A percentile compares a stretch with the other conserved stretches of the same genome.
phyloP scores from a whole-genome alignment of 2,329 filamentous ascomycete species.

The Pestalotiopsis sp. region DNA sequence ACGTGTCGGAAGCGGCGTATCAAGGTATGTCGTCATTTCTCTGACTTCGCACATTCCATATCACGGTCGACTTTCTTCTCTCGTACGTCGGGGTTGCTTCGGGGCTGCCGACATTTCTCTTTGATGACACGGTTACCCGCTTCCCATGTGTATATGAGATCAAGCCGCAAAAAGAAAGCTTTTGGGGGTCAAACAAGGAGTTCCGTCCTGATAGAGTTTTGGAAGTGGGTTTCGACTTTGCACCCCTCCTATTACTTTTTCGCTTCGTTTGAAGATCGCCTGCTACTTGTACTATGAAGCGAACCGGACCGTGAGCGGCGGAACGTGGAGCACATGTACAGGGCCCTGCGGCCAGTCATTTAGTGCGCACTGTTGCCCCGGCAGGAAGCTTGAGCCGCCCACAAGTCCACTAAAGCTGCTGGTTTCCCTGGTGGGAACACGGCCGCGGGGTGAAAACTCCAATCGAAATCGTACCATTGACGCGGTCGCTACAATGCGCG shows the following conservation, averaged over 20 bases:
- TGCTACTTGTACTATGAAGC: conserved; percentile 38
- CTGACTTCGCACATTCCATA: conserved; percentile 14
- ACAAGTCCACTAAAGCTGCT: no score
- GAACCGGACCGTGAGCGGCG: conserved; percentile 22
- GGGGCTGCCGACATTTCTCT: not conserved
- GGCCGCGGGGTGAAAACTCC: no score
- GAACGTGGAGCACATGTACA: not conserved
- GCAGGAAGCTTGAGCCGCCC: no score
- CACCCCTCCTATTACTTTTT: not conserved
- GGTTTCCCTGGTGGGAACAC: no score
- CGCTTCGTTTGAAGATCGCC: conserved; percentile 36
- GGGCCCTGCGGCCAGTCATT: not conserved
- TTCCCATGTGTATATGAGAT: not conserved
- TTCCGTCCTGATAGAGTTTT: conserved; percentile 44
- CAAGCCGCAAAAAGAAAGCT: not conserved
- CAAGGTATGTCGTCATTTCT: conserved; percentile 52
- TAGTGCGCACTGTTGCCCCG: not conserved
- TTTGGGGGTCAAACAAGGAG: not conserved
- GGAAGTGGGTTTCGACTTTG: conserved; percentile 25
- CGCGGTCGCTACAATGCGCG: no score
- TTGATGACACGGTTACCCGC: not conserved
- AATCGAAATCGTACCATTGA: no score
- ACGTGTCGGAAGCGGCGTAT: conserved; percentile 65
- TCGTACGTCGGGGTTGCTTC: not conserved
- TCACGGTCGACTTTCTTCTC: not conserved